phyloP scores from a whole-genome alignment of 495 filamentous ascomycete species.

The Lentithecium fluviatile region DNA sequence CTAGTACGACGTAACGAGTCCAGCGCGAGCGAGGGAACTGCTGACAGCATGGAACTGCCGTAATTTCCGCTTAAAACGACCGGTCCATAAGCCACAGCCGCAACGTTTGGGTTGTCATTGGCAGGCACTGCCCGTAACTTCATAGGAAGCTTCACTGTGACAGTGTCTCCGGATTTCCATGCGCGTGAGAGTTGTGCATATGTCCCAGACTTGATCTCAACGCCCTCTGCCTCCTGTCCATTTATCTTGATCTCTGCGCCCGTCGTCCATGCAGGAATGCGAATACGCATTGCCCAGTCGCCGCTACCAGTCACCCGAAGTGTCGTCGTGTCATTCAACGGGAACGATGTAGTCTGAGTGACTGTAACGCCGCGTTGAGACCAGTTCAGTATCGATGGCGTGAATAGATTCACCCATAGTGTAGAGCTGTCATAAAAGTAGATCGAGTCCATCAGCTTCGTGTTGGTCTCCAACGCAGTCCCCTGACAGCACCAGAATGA shows the following conservation, averaged over 20 bases:
- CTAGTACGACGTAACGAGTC: slow-evolving; percentile 14
- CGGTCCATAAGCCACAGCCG: slow-evolving; percentile 43
- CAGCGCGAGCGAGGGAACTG: slow-evolving; percentile 20
- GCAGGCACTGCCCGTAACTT: slow-evolving; percentile 37
- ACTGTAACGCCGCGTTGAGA: slow-evolving; percentile 30
- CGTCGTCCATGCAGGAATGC: slow-evolving; percentile 42
- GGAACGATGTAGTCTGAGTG: slow-evolving; percentile 39
- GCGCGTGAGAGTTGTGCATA: slow-evolving; percentile 37
- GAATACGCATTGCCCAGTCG: slow-evolving; percentile 36
- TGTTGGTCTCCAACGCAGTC: slow-evolving; percentile 42
- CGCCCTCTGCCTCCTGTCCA: slow-evolving; percentile 25
- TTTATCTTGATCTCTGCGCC: slow-evolving; percentile 40
- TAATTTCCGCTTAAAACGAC: slow-evolving; percentile 42
- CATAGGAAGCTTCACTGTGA: slow-evolving; percentile 42
- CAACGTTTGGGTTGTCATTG: slow-evolving; percentile 41
- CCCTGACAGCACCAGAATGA: slow-evolving; percentile 44
- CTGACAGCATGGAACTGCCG: slow-evolving; percentile 18
- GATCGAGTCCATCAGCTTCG: slow-evolving; percentile 41
- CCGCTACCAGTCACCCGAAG: slow-evolving; percentile 32
- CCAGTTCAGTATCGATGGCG: slow-evolving; percentile 42
- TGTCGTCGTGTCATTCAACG: slow-evolving; percentile 37
- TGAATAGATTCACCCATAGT: slow-evolving; percentile 44
- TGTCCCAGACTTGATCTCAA: slow-evolving; percentile 31
- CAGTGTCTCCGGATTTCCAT: slow-evolving; percentile 42
- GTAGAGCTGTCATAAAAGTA: slow-evolving; percentile 39